Base-by-base conservation (phyloP, 768 basidiomycete species). In the Ephemerocybe angulata region DNA sequence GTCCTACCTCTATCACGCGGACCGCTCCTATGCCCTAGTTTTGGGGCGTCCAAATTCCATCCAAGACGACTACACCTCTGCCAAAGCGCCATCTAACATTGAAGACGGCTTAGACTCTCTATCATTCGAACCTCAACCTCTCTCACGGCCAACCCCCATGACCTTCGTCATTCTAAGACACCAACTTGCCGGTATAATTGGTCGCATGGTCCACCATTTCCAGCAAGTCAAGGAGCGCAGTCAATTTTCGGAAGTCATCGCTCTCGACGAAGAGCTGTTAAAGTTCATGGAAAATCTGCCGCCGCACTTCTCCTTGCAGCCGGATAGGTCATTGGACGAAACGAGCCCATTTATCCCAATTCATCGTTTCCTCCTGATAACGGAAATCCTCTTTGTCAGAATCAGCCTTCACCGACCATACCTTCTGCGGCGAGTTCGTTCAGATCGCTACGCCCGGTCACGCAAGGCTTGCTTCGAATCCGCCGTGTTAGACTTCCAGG, bases 1-100 rank as follows among this genome's bases (percentile, higher is more conserved):
- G 90, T 87, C 90, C 3, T 91, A 92, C 67, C 72, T 97, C 1
- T 95, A 96, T 65, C 94, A 98, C 65, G 93, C 94, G 3, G 94
- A 97, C 70, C 85, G 92, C 47, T 90, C 93, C 11, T 93, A 91
- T 69, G 92, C 93, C 13, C 78, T 96, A 62, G 86, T 94, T n/a
- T 75, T 96, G 17, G 94, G 94, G 31, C 79, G 94, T 59, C 94
- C 94, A 3, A 86, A 86, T 61, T 87, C 90, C 17, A 95, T 97
- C 49, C 89, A 93, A 64, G 90, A 93, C 62, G 87, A 85, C 51
- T 95, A 92, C 66, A 89, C 90, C 4, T 94, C 92, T 35, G 91
- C 93, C 0, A 77, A 81, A 49, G 76, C 83, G 4, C 90, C 90
- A 12, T 78, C 83, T 44, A 94, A 90, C 61, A 78, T 86, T 11